Evolutionary conservation across 768 basidiomycete genomes (phyloP).

Genomic region (Boletus rubroflammeus): DNA sequence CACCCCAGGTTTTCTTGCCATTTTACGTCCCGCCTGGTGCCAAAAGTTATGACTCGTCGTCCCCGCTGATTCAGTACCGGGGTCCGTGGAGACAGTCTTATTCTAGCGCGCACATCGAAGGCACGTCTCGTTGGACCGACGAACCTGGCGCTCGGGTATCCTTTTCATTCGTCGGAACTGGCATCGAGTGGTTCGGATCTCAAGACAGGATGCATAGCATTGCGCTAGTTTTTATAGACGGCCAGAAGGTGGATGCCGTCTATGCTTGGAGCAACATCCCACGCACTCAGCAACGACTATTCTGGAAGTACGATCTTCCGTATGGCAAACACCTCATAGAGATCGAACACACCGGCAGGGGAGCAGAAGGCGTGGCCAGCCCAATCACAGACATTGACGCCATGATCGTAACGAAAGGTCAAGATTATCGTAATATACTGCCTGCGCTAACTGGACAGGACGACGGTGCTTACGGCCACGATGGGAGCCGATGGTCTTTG

Average conservation of each 20-base stretch:
- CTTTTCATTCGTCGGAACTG: slow-evolving; percentile 68
- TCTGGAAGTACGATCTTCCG: slow-evolving; percentile 53
- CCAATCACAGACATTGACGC: slow-evolving; percentile 57
- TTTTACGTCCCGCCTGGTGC: slow-evolving; percentile 75
- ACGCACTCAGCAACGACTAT: slow-evolving; percentile 58
- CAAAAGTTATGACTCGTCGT: slow-evolving; percentile 66
- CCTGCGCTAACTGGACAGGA: neutral
- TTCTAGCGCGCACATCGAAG: slow-evolving; percentile 48
- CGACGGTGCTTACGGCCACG: neutral
- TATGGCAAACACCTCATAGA: slow-evolving; percentile 57
- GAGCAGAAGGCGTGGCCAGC: slow-evolving; percentile 32
- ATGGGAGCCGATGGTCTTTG: slow-evolving; percentile 48
- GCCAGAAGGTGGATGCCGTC: slow-evolving; percentile 41
- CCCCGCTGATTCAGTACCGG: slow-evolving; percentile 60
- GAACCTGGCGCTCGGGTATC: slow-evolving; percentile 46
- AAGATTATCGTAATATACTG: neutral
- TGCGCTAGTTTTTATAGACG: slow-evolving; percentile 57
- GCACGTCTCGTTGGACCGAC: slow-evolving; percentile 49
- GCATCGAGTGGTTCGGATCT: slow-evolving; percentile 76
- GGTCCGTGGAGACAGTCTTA: slow-evolving; percentile 56
- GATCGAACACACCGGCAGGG: slow-evolving; percentile 52
- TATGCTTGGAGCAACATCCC: slow-evolving; percentile 41
- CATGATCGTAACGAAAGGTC: slow-evolving; percentile 57
- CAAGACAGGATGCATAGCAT: slow-evolving; percentile 51
- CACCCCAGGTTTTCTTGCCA: slow-evolving; percentile 50